phyloP scores from a whole-genome alignment of 106 monocot genomes.

The Triglochin maritima region DNA sequence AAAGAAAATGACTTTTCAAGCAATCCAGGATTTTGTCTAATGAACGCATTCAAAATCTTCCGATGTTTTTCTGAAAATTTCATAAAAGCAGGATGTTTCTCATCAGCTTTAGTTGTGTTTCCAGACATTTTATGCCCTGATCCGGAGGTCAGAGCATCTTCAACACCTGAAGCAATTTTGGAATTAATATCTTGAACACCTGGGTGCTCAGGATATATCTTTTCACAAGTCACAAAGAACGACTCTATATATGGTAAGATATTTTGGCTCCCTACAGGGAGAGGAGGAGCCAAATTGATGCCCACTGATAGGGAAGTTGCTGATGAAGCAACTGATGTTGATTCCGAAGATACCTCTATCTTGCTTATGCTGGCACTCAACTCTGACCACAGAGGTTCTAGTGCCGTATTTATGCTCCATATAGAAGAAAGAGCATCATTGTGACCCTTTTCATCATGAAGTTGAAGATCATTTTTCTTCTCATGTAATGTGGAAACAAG shows the following conservation, averaged over 20 bases:
- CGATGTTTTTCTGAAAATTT: slow-evolving; percentile 89
- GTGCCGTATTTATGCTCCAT: slow-evolving; percentile 55
- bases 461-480: slow-evolving; percentile 50
- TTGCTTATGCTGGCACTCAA: slow-evolving; percentile 84
- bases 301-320: slow-evolving; percentile 24
- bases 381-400: slow-evolving; percentile 85
- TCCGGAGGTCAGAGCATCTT: slow-evolving; percentile 41
- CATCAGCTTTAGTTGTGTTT: slow-evolving; percentile 29
- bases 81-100: slow-evolving; percentile 66
- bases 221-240: slow-evolving; percentile 95
- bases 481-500: slow-evolving; percentile 64
- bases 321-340: slow-evolving; percentile 29
- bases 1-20: slow-evolving; percentile 96
- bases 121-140: slow-evolving; percentile 32
- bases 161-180: slow-evolving; percentile 33
- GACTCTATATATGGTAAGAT: slow-evolving; percentile 95
- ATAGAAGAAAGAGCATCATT: slow-evolving; percentile 58
- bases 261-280: slow-evolving; percentile 85
- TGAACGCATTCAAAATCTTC: slow-evolving; percentile 77
- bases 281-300: slow-evolving; percentile 42
- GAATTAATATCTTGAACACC: slow-evolving; percentile 32
- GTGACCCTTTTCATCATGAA: slow-evolving; percentile 41
- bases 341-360: slow-evolving; percentile 75
- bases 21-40: slow-evolving; percentile 88
- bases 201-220: slow-evolving; percentile 49